Base-by-base conservation (phyloP, 441 rosid species). In the Corymbia calophylla region DNA sequence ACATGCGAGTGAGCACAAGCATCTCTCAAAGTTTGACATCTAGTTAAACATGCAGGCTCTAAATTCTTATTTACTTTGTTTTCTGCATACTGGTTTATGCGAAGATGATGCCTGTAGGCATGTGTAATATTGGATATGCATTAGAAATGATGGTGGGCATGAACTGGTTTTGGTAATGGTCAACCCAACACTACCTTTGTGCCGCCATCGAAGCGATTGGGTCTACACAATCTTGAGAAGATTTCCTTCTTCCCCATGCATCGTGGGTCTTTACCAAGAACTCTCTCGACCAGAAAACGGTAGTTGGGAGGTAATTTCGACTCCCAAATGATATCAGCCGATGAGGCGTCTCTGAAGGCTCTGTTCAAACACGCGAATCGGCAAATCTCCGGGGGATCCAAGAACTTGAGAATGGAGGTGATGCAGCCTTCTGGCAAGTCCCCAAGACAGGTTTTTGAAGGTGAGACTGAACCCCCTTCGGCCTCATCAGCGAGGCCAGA, bases 361-460 rank as follows among this genome's bases (percentile, higher is more conserved):
- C 89, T 80, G 60, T 60, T 77, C 58, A 87, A 68, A 23, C 89
- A 48, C 1, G 91, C 87, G 9, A 87, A 82, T 44, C 39, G 62
- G 32, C 91, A 89, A 25, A 89, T 87, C 49, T 89, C 91, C 3
- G 87, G 87, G 12, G 91, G 91, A 55, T 89, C 91, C 80, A 89
- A 32, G 80, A 9, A 54, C 58, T 21, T 23, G 35, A 89, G 91
- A 18, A 89, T 60, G 60, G 80, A 56, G 62, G 89, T 73, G 58
- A 89, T 51, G 56, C 91, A 89, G 32, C 89, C 8, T 87, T 89
- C 91, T 21, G 88, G 89, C 31, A 89, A 64, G 91, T 89, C 91
- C 55, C 87, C 87, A 6, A 89, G 88, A 31, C 88, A 14, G 39
- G 53, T 49, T 77, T 54, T 16, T 29, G 51, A 35, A 19, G 87